Conservation (phyloP, 306 rosid genomes). For the Prunus dulcis region DNA sequence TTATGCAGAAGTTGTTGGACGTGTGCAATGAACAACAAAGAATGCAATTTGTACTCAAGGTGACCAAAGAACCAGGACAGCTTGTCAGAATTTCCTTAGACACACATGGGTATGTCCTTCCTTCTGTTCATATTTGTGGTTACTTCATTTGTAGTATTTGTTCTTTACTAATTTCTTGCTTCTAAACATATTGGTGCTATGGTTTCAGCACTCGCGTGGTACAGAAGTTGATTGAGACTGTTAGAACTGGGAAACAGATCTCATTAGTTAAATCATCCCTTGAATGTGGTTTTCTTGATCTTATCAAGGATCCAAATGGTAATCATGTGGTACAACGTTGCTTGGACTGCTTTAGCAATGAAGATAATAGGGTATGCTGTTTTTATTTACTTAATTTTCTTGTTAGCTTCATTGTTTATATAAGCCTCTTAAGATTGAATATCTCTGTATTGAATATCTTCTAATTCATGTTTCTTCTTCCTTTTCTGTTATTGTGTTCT, state of each 20-base stretch:
- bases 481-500: not conserved
- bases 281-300: conserved; percentile 61
- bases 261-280: conserved; percentile 47
- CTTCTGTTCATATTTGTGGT: not conserved
- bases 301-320: conserved; percentile 61
- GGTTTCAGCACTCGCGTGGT: conserved; percentile 64
- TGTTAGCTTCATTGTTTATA: not conserved
- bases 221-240: conserved; percentile 75
- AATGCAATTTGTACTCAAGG: conserved; percentile 42
- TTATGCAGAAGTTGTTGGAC: conserved; percentile 72
- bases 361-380: conserved; percentile 53
- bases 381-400: not conserved
- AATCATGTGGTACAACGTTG: conserved; percentile 67
- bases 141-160: not conserved
- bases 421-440: not conserved
- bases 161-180: not conserved
- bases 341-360: conserved; percentile 50
- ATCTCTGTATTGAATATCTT: not conserved
- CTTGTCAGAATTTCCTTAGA: conserved; percentile 60
- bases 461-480: not conserved
- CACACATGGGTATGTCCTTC: conserved; percentile 51
- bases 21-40: conserved; percentile 53
- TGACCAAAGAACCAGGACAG: conserved; percentile 47
- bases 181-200: conserved; percentile 5
- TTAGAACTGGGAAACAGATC: conserved; percentile 25